Percentiles rank a stretch among this genome's conserved stretches.
These are phyloP conservation scores for Phytophthora uliginosa DNA, from an alignment of 352 stramenopile genomes.

Conservation along the genomic window DNA sequence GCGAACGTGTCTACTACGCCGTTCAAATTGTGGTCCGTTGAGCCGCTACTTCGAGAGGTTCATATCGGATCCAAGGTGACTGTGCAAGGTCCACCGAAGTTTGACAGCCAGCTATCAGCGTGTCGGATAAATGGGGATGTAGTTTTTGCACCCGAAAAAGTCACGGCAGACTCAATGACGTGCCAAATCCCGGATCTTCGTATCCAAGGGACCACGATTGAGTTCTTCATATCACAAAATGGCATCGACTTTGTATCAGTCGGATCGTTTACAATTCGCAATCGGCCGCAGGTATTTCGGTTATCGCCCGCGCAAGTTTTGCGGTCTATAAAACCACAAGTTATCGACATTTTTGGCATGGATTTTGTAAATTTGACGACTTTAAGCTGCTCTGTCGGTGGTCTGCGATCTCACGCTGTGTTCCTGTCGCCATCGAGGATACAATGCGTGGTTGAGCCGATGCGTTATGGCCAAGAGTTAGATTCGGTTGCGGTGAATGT, in stretches of 20 bases:
- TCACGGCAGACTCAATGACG: slow-evolving; percentile 31
- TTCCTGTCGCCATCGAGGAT: slow-evolving; percentile 41
- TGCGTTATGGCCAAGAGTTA: slow-evolving; percentile 10
- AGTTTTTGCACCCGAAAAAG: slow-evolving; percentile 15
- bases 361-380: slow-evolving; percentile 39
- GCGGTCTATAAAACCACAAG: slow-evolving; percentile 18
- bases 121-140: slow-evolving; percentile 32
- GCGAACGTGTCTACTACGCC: slow-evolving; percentile 6
- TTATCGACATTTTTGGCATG: slow-evolving; percentile 42
- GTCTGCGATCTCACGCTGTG: slow-evolving; percentile 1
- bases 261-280: slow-evolving; percentile 19
- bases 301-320: slow-evolving; percentile 28
- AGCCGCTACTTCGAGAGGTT: slow-evolving; percentile 30
- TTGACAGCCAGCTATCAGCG: slow-evolving; percentile 18
- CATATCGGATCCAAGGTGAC: slow-evolving; percentile 34
- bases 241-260: slow-evolving; percentile 25
- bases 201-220: neutral
- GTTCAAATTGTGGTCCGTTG: slow-evolving; percentile 36
- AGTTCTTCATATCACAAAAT: slow-evolving; percentile 41
- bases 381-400: slow-evolving; percentile 30
- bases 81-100: slow-evolving; percentile 30
- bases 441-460: slow-evolving; percentile 35
- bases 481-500: slow-evolving; percentile 26
- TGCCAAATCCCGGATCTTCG: slow-evolving; percentile 32
- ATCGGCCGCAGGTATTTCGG: slow-evolving; percentile 34